A percentile compares a stretch with the other conserved stretches of the same genome.
Conservation (phyloP, 768 basidiomycete genomes). For the Suillus clintonianus region DNA sequence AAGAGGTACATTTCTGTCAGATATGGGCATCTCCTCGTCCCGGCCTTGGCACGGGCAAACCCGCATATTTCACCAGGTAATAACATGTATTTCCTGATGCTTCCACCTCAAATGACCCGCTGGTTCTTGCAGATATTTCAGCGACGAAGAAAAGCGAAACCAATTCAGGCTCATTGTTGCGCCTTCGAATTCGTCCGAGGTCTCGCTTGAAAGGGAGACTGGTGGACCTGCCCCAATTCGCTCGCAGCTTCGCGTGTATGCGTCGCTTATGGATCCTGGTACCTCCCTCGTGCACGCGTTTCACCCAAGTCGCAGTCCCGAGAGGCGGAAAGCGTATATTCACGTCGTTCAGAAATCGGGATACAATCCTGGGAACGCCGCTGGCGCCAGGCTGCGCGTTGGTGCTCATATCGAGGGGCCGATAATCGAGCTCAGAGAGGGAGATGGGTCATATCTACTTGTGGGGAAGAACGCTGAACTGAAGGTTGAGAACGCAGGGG, state of each 20-base stretch:
- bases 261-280: conserved; percentile 67
- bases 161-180: conserved; percentile 76
- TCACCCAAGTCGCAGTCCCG: conserved; percentile 28
- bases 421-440: conserved; percentile 69
- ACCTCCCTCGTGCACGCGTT: conserved; percentile 56
- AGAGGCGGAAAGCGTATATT: conserved; percentile 66
- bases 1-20: conserved; percentile 62
- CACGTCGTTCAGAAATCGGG: conserved; percentile 87
- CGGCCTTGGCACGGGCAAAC: conserved; percentile 35
- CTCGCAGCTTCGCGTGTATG: conserved; percentile 67
- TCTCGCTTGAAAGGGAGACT: conserved; percentile 62
- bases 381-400: conserved; percentile 62
- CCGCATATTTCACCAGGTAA: conserved; percentile 83
- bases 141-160: conserved; percentile 80
- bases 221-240: conserved; percentile 82
- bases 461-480: conserved; percentile 39
- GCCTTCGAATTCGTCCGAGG: conserved; percentile 60
- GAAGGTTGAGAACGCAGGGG: conserved; percentile 64
- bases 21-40: conserved; percentile 63
- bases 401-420: conserved; percentile 39
- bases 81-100: conserved; percentile 7
- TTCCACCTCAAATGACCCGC: too few species aligned
- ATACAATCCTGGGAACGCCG: conserved; percentile 60
- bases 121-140: conserved; percentile 55
- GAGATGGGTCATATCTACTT: conserved; percentile 81